Conservation (phyloP, 192 early-diverging fungal species). For the Neocallimastix lanati region DNA sequence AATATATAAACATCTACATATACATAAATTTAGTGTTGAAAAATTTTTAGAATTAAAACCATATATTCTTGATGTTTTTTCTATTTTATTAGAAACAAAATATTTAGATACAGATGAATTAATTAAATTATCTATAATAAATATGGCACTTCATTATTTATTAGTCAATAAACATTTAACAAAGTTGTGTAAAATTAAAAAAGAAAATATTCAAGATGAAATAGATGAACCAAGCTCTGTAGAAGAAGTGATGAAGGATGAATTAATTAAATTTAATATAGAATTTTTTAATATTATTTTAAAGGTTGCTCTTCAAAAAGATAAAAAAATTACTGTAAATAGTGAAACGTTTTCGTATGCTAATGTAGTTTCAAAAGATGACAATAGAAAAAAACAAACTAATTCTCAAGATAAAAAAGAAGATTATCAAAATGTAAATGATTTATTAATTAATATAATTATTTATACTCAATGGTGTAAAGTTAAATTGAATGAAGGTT, state of each 20-base stretch:
- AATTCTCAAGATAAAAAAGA: not conserved
- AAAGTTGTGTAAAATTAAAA: not conserved
- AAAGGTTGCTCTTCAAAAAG: not conserved
- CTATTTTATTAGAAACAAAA: not conserved
- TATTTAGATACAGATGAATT: not conserved
- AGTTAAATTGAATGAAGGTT: not conserved
- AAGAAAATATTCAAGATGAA: not conserved
- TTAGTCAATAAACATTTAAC: not conserved
- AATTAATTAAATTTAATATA: not conserved
- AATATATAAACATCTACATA: not conserved
- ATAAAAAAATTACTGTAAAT: not conserved
- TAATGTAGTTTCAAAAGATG: not conserved
- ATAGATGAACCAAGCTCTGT: not conserved
- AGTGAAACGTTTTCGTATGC: not conserved
- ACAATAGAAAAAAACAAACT: not conserved
- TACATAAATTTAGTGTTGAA: not conserved
- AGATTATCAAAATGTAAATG: not conserved
- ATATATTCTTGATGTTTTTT: not conserved
- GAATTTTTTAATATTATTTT: not conserved
- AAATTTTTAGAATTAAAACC: not conserved
- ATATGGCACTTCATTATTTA: not conserved
- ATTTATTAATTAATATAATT: not conserved
- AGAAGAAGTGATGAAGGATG: not conserved
- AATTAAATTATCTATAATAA: not conserved
- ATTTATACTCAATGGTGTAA: not conserved